Evolutionary conservation across 2,329 filamentous ascomycete species (phyloP).

Genomic region (Nigrospora oryzae): DNA sequence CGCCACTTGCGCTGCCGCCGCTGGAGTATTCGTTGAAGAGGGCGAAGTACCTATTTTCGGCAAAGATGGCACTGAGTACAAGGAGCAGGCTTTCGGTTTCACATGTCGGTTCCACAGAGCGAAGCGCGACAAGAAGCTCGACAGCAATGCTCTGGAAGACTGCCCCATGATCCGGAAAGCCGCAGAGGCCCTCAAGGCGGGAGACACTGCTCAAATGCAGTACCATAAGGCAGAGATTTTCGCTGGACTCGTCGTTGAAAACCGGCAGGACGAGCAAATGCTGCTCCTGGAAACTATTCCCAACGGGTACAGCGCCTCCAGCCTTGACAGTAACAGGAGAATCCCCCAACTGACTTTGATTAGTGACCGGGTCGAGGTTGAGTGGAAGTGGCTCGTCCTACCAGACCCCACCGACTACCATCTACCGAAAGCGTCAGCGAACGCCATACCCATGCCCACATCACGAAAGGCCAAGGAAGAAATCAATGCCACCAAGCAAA

Average conservation of each 20-base stretch:
- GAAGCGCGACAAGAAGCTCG: conserved; percentile 71
- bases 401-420: conserved; percentile 62
- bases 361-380: conserved; percentile 67
- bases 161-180: conserved; percentile 60
- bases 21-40: conserved; percentile 85
- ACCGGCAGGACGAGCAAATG: conserved; percentile 64
- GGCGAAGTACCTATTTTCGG: conserved; percentile 79
- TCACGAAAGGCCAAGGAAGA: conserved; percentile 55
- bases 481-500: conserved; percentile 56
- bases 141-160: conserved; percentile 60
- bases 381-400: conserved; percentile 78
- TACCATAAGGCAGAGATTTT: conserved; percentile 79
- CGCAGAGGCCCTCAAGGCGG: conserved; percentile 58
- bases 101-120: conserved; percentile 89
- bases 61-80: conserved; percentile 87
- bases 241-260: conserved; percentile 81
- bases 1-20: conserved; percentile 85
- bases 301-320: conserved; percentile 50
- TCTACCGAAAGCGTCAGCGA: conserved; percentile 65
- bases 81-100: conserved; percentile 84
- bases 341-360: conserved; percentile 28
- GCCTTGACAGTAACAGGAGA: conserved; percentile 1
- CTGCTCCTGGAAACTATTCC: conserved; percentile 78
- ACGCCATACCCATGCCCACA: conserved; percentile 62
- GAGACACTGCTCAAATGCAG: conserved; percentile 82